These are phyloP conservation scores for Glaciozyma martinii DNA, from an alignment of 768 basidiomycete species.

Conservation along the genomic window DNA sequence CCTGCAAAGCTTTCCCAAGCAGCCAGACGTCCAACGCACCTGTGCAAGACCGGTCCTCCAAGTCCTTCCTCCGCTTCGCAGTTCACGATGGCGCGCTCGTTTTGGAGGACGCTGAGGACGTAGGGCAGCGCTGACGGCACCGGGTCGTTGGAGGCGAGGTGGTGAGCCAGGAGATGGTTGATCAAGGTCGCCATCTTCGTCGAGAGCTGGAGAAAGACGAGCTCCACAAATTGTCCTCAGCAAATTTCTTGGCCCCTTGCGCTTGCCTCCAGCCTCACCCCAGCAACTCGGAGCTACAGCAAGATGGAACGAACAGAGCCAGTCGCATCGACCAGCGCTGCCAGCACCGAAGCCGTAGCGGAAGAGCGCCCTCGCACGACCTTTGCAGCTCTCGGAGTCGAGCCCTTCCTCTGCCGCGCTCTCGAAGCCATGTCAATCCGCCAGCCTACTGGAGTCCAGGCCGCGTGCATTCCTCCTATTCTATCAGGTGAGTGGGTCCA, in stretches of 20 bases:
- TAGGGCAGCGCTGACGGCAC: background rate
- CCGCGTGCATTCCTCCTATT: constrained; percentile 79
- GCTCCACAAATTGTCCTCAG: too few species aligned
- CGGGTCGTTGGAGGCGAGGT: constrained; percentile 8
- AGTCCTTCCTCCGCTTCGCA: constrained; percentile 14
- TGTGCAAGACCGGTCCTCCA: constrained; percentile 15
- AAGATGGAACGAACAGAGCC: background rate
- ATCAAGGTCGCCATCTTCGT: background rate
- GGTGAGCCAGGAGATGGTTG: constrained; percentile 18
- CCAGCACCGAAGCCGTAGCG: background rate
- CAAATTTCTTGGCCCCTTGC: too few species aligned
- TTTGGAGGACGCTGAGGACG: background rate
- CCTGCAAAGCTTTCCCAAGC: background rate
- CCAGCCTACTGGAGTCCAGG: constrained; percentile 75
- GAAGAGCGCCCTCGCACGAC: constrained; percentile 29
- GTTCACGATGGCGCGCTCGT: background rate
- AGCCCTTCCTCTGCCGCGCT: constrained; percentile 51
- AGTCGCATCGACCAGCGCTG: background rate
- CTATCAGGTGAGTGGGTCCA: constrained; percentile 52
- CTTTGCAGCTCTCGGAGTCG: constrained; percentile 42
- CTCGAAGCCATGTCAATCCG: constrained; percentile 75
- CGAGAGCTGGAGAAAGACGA: too few species aligned
- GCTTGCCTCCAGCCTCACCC: too few species aligned
- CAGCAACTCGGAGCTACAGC: background rate
- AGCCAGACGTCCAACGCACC: background rate